These are phyloP conservation scores for Verticillium isaacii DNA, from an alignment of 2,329 filamentous ascomycete genomes.

Conservation along the genomic window DNA sequence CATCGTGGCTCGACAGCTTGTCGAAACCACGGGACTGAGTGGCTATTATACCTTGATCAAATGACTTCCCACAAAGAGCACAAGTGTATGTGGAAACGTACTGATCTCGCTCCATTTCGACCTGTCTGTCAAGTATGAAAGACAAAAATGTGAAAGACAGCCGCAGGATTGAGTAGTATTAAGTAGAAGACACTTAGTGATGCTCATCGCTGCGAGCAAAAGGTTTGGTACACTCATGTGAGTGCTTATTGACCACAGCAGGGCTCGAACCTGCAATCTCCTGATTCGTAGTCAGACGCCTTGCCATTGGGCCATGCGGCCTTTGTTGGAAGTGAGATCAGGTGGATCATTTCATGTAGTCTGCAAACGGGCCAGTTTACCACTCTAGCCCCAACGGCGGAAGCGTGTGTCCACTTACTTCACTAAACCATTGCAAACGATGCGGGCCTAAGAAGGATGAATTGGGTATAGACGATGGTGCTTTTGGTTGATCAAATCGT, in stretches of 20 bases:
- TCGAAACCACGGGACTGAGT: not conserved
- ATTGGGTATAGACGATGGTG: no score
- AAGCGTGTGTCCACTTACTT: no score
- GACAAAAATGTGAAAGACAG: not conserved
- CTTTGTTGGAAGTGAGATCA: not conserved
- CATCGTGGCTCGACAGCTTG: no score
- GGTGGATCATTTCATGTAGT: not conserved
- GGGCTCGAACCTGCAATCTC: slow-evolving; percentile 20
- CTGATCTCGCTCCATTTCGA: not conserved
- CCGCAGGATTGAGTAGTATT: no score
- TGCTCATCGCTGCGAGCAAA: not conserved
- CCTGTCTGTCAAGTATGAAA: not conserved
- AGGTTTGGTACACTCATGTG: not conserved
- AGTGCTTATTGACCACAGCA: slow-evolving; percentile 13
- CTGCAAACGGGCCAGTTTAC: no score
- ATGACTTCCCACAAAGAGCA: not conserved
- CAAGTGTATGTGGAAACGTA: not conserved
- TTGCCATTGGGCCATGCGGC: slow-evolving; percentile 31
- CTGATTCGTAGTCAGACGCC: slow-evolving; percentile 36
- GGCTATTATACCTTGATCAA: not conserved
- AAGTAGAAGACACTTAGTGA: not conserved
- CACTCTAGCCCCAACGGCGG: no score
- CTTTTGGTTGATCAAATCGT: no score
- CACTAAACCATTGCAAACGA: no score
- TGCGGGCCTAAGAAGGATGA: no score